These are phyloP conservation scores for Ustilago trichophora DNA, from an alignment of 1,284 basidiomycete species.

Conservation along the genomic window DNA sequence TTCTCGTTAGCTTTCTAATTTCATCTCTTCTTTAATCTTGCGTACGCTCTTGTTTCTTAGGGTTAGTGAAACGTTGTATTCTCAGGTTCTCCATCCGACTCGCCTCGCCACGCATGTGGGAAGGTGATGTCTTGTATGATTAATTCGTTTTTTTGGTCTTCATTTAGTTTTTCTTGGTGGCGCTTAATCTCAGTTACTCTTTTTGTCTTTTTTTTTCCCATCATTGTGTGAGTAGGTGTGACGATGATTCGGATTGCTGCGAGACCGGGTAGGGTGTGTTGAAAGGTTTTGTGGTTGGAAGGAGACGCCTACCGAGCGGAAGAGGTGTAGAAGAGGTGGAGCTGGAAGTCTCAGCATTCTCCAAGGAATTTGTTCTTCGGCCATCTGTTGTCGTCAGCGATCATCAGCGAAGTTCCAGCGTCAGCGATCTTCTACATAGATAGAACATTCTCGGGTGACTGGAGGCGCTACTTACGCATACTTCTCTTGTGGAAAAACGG, in stretches of 20 bases:
- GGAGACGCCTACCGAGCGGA: too few relatives aligned
- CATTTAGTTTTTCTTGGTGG: neutral
- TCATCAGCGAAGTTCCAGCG: too few relatives aligned
- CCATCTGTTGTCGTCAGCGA: slow-evolving; percentile 30
- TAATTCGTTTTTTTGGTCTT: neutral
- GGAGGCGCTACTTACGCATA: slow-evolving; percentile 13
- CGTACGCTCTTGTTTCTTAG: neutral
- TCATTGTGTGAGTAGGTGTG: too few relatives aligned
- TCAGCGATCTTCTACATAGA: too few relatives aligned
- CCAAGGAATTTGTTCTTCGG: slow-evolving; percentile 49
- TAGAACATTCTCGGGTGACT: too few relatives aligned
- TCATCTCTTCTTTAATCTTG: neutral
- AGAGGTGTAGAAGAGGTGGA: neutral
- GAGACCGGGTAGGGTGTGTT: too few relatives aligned
- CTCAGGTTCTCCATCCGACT: too few relatives aligned
- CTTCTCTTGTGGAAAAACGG: slow-evolving; percentile 14
- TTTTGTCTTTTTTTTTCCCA: too few relatives aligned
- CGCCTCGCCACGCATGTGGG: too few relatives aligned
- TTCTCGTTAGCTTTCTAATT: slow-evolving; percentile 12
- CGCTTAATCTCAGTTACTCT: slow-evolving; percentile 9
- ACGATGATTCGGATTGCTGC: too few relatives aligned
- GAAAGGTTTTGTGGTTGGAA: too few relatives aligned
- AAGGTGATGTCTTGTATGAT: slow-evolving; percentile 3
- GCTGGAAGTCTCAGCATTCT: slow-evolving; percentile 14
- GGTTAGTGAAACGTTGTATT: neutral